phyloP scores from a whole-genome alignment of 495 filamentous ascomycete genomes.

The Thermothielavioides terrestris region DNA sequence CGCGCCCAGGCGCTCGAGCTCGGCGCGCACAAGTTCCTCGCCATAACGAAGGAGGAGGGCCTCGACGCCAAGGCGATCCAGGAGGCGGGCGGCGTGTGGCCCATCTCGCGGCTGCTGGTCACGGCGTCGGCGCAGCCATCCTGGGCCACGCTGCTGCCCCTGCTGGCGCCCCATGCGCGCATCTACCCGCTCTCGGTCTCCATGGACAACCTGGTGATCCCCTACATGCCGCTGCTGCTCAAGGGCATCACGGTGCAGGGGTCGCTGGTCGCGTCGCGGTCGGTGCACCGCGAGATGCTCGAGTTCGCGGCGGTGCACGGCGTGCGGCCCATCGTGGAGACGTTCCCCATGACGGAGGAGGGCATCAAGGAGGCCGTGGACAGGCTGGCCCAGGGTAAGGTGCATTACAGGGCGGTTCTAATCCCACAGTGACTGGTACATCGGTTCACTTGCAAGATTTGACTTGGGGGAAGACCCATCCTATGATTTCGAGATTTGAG shows the following conservation, averaged over 20 bases:
- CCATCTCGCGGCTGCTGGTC: slow-evolving; percentile 1
- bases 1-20: slow-evolving; percentile 44
- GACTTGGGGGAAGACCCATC: no score
- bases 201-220: neutral
- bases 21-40: slow-evolving; percentile 49
- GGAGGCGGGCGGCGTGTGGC: neutral
- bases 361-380: slow-evolving; percentile 52
- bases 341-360: slow-evolving; percentile 1
- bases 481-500: no score
- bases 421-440: neutral
- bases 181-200: neutral
- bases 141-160: slow-evolving; percentile 14
- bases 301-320: slow-evolving; percentile 31
- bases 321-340: slow-evolving; percentile 28
- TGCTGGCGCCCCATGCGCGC: neutral
- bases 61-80: neutral
- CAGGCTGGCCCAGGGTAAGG: slow-evolving; percentile 67
- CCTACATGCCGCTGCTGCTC: slow-evolving; percentile 15
- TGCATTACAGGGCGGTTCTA: slow-evolving; percentile 15
- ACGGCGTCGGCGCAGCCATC: slow-evolving; percentile 29
- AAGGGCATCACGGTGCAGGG: neutral
- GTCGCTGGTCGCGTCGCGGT: slow-evolving; percentile 28
- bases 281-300: slow-evolving; percentile 37
- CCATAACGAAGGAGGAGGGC: slow-evolving; percentile 26
- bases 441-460: no score